Evolutionary conservation across 306 rosid genomes (phyloP).

Genomic region (Casuarina glauca): DNA sequence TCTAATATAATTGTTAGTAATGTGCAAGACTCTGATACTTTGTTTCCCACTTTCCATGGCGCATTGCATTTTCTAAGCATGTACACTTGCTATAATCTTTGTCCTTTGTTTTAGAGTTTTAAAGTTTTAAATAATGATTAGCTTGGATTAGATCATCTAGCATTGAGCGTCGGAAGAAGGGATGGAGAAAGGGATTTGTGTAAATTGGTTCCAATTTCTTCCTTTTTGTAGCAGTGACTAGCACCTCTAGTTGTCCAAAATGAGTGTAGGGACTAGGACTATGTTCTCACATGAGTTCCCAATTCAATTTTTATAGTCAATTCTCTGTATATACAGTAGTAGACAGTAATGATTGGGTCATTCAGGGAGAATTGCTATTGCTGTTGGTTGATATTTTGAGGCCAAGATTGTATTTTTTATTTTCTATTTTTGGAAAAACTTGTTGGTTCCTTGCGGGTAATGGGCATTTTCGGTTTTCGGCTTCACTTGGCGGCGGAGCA

Average conservation of each 20-base stretch:
- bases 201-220: constrained; percentile 17
- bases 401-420: not conserved
- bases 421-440: too few species aligned
- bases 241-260: not conserved
- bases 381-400: not conserved
- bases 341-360: constrained; percentile 1
- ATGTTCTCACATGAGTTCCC: not conserved
- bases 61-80: constrained; percentile 44
- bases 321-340: constrained; percentile 6
- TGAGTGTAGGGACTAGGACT: constrained; percentile 22
- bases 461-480: not conserved
- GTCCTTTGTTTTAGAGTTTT: not conserved
- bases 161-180: constrained; percentile 30
- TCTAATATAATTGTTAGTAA: constrained; percentile 41
- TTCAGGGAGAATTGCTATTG: not conserved
- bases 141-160: constrained; percentile 26
- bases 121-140: constrained; percentile 5
- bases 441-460: not conserved
- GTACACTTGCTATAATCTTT: constrained; percentile 29
- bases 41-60: constrained; percentile 40
- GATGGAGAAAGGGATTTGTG: constrained; percentile 32
- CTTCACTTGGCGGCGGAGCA: too few species aligned
- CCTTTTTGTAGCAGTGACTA: constrained; percentile 19
- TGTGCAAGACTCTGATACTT: constrained; percentile 33
- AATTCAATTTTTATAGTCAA: constrained; percentile 7